Conservation (phyloP, 805 yeast genomes). For the Kuraishia borneana region DNA sequence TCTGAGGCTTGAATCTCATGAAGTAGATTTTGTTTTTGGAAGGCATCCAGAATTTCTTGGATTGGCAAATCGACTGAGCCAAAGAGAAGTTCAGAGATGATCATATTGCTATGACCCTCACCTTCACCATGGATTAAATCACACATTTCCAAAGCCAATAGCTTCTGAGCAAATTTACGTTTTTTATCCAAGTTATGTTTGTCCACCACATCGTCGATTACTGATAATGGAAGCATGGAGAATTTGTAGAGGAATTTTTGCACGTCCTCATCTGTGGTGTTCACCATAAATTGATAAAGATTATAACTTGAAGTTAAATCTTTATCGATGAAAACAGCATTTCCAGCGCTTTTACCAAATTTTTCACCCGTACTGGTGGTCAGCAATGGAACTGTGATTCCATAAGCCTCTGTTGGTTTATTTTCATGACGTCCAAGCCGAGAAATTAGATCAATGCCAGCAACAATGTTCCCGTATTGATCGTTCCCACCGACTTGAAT, state of each 20-base stretch:
- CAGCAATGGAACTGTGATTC: slow-evolving; percentile 81
- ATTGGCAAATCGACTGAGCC: slow-evolving; percentile 29
- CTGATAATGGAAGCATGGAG: slow-evolving; percentile 60
- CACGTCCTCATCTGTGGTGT: slow-evolving; percentile 69
- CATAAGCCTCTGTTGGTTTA: slow-evolving; percentile 32
- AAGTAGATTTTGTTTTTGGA: slow-evolving; percentile 47
- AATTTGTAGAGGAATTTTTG: slow-evolving; percentile 59
- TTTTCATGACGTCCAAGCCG: slow-evolving; percentile 25
- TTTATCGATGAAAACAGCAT: slow-evolving; percentile 81
- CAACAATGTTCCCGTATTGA: slow-evolving; percentile 97
- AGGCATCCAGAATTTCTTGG: slow-evolving; percentile 40
- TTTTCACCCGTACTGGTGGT: slow-evolving; percentile 86
- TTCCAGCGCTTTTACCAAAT: slow-evolving; percentile 95
- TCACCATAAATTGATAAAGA: slow-evolving; percentile 76
- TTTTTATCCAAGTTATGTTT: slow-evolving; percentile 52
- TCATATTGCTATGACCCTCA: slow-evolving; percentile 54
- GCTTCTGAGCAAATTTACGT: slow-evolving; percentile 57
- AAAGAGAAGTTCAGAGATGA: slow-evolving; percentile 58
- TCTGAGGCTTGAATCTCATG: slow-evolving; percentile 21
- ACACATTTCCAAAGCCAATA: slow-evolving; percentile 75
- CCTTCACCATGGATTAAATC: slow-evolving; percentile 83
- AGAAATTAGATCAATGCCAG: slow-evolving; percentile 82
- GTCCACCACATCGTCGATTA: slow-evolving; percentile 41
- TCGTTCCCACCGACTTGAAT: slow-evolving; percentile 94
- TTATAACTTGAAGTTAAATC: slow-evolving; percentile 70